These are phyloP conservation scores for Puccinia brachypodii DNA, from an alignment of 1,284 basidiomycete species.

Conservation along the genomic window DNA sequence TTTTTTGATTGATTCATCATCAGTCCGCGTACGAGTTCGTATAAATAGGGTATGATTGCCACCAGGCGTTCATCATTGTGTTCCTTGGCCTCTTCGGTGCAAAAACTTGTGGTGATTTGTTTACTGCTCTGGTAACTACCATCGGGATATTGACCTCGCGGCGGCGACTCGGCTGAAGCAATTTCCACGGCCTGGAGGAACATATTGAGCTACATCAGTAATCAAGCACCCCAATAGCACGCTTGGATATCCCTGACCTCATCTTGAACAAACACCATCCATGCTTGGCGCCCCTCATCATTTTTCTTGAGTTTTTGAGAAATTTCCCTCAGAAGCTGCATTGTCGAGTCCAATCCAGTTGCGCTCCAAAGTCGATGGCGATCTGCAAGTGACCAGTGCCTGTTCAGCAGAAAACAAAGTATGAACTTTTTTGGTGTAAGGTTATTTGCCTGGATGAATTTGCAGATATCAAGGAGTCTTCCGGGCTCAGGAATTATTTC, in stretches of 20 bases:
- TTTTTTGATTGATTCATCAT: background rate
- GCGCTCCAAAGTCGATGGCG: background rate
- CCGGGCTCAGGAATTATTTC: background rate
- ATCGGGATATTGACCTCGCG: background rate
- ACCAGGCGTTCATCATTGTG: background rate
- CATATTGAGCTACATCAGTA: too few species aligned
- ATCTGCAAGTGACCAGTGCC: background rate
- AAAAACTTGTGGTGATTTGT: background rate
- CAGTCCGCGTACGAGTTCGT: background rate
- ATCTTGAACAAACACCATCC: background rate
- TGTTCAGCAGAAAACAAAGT: background rate
- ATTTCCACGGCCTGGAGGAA: background rate
- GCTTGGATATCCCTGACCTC: background rate
- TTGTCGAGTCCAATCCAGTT: background rate
- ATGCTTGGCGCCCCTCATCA: background rate
- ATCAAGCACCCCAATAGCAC: too few species aligned
- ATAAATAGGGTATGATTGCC: background rate
- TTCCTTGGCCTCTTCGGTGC: background rate
- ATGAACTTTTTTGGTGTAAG: slow-evolving; percentile 10
- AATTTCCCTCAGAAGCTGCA: background rate
- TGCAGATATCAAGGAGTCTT: background rate
- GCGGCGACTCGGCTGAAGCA: background rate
- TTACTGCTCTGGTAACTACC: background rate
- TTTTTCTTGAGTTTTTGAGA: background rate
- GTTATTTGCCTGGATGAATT: background rate